Evolutionary conservation across 768 basidiomycete species (phyloP), one percentile per base, ranked within the genome.

Genomic region (Kwoniella dejecticola): DNA sequence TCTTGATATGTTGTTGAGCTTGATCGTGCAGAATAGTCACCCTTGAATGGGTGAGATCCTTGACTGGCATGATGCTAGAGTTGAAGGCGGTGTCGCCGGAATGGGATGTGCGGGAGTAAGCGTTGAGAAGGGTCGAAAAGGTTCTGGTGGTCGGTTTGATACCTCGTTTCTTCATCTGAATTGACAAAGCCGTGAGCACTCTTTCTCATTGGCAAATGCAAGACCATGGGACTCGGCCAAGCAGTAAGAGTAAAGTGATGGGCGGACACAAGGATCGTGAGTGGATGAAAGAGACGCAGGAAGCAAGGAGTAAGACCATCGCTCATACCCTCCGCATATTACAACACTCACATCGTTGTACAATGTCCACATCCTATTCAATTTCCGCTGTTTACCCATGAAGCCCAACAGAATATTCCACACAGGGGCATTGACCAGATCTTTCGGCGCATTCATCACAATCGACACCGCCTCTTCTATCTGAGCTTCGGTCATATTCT

Each of bases 151-250:
- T 67, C 12, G 77, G 75, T 15, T 56, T 60, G 23, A 78, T 69
- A n/a, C 71, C 75, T 41, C 71, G 36, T 57, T 76, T 78, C 60
- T 78, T 78, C 77, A 78, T 78, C 77, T 78, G 30, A 42, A 42
- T 42, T 5, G 11, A 12, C 12, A n/a, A 42, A 42, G 6, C 7
- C 5, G 42, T 29, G 12, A 53, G 31, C 49, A 26, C 19, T 11
- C 17, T 11, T 17, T 12, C 29, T 10, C 19, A 26, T 8, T n/a
- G 24, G 6, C 8, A n/a, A n/a, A 10, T 45, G 33, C 33, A 36
- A 36, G 7, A 36, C 33, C 15, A 36, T 36, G n/a, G n/a, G n/a
- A n/a, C n/a, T n/a, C n/a, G n/a, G n/a, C n/a, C n/a, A n/a, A n/a
- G n/a, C n/a, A n/a, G n/a, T n/a, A n/a, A n/a, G n/a, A n/a, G n/a